Percentiles rank a stretch among this genome's conserved stretches.
Evolutionary conservation across 2,329 filamentous ascomycete genomes (phyloP).

Genomic region (Cladosporium halotolerans): DNA sequence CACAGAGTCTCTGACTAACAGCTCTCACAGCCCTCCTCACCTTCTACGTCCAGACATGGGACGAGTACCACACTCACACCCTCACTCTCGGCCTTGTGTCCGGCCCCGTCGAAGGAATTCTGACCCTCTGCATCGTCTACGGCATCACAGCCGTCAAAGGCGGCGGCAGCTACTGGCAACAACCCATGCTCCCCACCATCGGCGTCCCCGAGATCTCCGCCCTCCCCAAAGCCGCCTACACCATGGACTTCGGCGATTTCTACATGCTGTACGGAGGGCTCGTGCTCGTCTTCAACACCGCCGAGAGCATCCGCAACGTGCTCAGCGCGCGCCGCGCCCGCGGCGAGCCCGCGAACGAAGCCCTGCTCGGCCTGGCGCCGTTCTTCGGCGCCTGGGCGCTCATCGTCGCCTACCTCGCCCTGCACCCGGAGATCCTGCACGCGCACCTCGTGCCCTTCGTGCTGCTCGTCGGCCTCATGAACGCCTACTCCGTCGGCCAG

Average conservation of each 20-base stretch:
- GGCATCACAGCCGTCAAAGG: conserved; percentile 77
- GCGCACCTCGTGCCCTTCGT: conserved; percentile 83
- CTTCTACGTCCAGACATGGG: conserved; percentile 99
- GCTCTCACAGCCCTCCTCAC: conserved; percentile 60
- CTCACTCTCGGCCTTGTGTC: conserved; percentile 88
- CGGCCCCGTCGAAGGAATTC: conserved; percentile 88
- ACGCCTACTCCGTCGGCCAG: conserved; percentile 83
- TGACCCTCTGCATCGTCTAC: conserved; percentile 78
- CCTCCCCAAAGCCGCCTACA: conserved; percentile 66
- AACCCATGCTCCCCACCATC: conserved; percentile 65
- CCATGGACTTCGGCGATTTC: conserved; percentile 83
- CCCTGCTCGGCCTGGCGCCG: conserved; percentile 76
- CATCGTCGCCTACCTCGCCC: conserved; percentile 69
- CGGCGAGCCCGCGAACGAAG: conserved; percentile 63
- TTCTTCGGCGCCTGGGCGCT: conserved; percentile 73
- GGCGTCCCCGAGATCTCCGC: conserved; percentile 58
- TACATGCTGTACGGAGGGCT: conserved; percentile 81
- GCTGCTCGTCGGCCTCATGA: conserved; percentile 81
- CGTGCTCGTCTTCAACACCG: conserved; percentile 78
- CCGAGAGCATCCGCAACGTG: conserved; percentile 73
- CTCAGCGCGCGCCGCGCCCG: conserved; percentile 71
- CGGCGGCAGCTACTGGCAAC: conserved; percentile 89
- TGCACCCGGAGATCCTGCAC: conserved; percentile 77
- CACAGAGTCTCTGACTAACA: conserved; percentile 28
- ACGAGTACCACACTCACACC: conserved; percentile 97